Base-by-base conservation (phyloP, 768 basidiomycete species). In the Naematelia aurantialba region DNA sequence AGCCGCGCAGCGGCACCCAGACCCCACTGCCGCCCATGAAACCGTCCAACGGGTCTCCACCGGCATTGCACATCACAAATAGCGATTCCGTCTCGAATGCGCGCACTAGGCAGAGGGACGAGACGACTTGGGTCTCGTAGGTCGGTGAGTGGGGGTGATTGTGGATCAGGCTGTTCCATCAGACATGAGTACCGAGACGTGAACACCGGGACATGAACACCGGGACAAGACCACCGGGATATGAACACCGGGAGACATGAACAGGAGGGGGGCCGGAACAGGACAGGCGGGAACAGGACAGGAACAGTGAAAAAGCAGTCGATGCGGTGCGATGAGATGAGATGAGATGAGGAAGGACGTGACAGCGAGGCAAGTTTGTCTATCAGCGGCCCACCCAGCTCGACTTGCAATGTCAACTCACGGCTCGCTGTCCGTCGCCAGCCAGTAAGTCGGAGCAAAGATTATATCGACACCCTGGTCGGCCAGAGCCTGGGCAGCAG, bases 381-480 rank as follows among this genome's bases (percentile, higher is more conserved):
- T n/a, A n/a, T n/a, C n/a, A n/a, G n/a, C n/a, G n/a, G n/a, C n/a
- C n/a, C n/a, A n/a, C n/a, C n/a, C n/a, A n/a, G n/a, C 19, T 14
- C 5, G 4, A 19, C 45, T 5, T 4, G 45, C 4, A 4, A 26
- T 10, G n/a, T 46, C 31, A 8, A 65, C 73, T 56, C 48, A 75
- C 74, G 74, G 74, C 49, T 73, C 69, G 34, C 69, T 71, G 55
- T 75, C 74, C 0, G 59, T 69, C 3, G 59, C 51, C 14, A 68
- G 60, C 74, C 74, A 73, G 53, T 72, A 75, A 0, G 70, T 71
- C 5, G 74, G 72, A 1, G 63, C 69, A 34, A 75, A 60, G 30
- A 75, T 66, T 27, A 75, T 60, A 52, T 73, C 72, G 2, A 58
- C 72, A 12, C 74, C 72, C 56, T 63, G 56, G 46, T 68, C 63